Evolutionary conservation across 169 alveolate species (phyloP), one percentile per base, ranked within the genome.

Genomic region (Perkinsus chesapeaki): DNA sequence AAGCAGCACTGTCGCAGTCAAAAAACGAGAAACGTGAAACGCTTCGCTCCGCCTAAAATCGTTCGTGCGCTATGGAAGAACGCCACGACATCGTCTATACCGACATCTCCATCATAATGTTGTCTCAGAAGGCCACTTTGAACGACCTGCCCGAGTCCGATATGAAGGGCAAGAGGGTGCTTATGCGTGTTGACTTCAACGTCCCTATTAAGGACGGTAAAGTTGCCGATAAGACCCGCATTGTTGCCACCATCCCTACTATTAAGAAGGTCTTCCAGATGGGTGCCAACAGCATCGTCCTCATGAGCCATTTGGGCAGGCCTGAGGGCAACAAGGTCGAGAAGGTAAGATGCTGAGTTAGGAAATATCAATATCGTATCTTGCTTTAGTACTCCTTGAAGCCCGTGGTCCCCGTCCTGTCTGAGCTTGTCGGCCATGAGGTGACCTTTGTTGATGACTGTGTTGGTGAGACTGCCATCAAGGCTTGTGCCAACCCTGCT

Each of bases 111-210:
- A 9, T 10, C 27, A 47, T 10, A 47, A 60, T 60, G 82, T 60
- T 60, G 82, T 60, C 82, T 16, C 82, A 60, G 31, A 60, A 60
- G 82, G 82, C 82, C 82, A 60, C 82, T 23, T 23, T 60, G 82
- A 60, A 60, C 36, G 82, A 60, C 31, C 82, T 60, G 82, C 82
- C 82, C 82, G 82, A 60, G 23, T 12, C 36, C 82, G 37, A 72
- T 1, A 39, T 93, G 73, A 73, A 39, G 47, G 98, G 98, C 39
- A 96, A 98, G 94, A 95, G 99, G 92, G 98, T 99, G 19, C 94
- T 98, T 48, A 96, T 99, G 94, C 95, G 99, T 92, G 99, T 97
- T 31, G 99, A 99, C 95, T 97, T 97, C 96, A 99, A 99, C 95
- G 99, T 98, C 27, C 99, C 99, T 37, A 95, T 99, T 5, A 95